Conservation (phyloP, 371 early-diverging fungal genomes). For the Lichtheimia hyalospora region DNA sequence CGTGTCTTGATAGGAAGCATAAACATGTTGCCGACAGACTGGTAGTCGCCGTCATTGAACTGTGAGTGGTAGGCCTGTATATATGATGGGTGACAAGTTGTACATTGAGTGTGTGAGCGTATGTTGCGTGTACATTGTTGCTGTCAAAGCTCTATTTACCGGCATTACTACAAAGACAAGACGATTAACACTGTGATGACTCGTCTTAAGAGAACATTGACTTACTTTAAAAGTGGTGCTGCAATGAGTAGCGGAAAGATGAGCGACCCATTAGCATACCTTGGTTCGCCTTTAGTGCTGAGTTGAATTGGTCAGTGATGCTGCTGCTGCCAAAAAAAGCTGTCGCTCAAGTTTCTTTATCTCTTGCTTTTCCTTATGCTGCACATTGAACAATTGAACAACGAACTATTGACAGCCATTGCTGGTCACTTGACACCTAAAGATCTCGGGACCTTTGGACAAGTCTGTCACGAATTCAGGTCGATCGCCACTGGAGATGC, state of each 20-base stretch:
- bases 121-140: no score
- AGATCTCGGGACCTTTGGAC: slow-evolving; percentile 24
- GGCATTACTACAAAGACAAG: slow-evolving; percentile 4
- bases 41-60: slow-evolving; percentile 75
- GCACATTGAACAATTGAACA: slow-evolving; percentile 23
- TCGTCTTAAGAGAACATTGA: no score
- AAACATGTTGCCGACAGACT: slow-evolving; percentile 82
- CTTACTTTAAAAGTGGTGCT: no score
- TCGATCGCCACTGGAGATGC: slow-evolving; percentile 34
- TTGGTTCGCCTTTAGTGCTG: no score
- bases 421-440: slow-evolving; percentile 34
- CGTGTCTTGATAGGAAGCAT: slow-evolving; percentile 90
- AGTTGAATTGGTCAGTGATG: no score
- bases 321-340: not conserved
- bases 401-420: slow-evolving; percentile 37
- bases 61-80: slow-evolving; percentile 89
- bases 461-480: slow-evolving; percentile 32
- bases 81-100: no score
- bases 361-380: slow-evolving; percentile 4
- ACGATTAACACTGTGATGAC: no score
- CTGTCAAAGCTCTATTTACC: slow-evolving; percentile 2
- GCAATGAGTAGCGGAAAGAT: no score
- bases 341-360: not conserved
- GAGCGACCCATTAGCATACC: no score
- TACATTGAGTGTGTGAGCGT: no score